A percentile compares a stretch with the other conserved stretches of the same genome.
phyloP scores from a whole-genome alignment of 257 asterid genomes.

The Penstemon eatonii region DNA sequence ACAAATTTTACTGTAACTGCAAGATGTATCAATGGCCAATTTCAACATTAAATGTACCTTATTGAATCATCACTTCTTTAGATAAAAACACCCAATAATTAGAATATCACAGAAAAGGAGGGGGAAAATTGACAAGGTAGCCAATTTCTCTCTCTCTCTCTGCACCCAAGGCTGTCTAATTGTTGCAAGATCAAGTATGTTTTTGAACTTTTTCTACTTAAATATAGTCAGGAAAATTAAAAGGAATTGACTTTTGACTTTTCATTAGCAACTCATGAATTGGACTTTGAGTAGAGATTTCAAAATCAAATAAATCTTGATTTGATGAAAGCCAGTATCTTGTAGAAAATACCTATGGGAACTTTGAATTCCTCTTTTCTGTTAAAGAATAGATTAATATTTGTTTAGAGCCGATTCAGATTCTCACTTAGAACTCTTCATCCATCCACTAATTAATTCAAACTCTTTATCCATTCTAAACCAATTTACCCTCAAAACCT shows the following conservation, averaged over 20 bases:
- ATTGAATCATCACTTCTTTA: not conserved
- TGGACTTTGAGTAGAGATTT: not conserved
- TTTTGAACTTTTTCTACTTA: not conserved
- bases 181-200: not conserved
- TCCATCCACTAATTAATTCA: conserved; percentile 2
- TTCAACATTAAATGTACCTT: conserved; percentile 3
- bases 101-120: not conserved
- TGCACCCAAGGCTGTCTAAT: not conserved
- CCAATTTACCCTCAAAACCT: not conserved
- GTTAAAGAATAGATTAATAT: conserved; percentile 2
- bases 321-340: not conserved
- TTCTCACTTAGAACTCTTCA: not conserved
- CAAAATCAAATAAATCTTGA: not conserved
- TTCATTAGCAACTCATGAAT: not conserved
- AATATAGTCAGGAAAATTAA: not conserved
- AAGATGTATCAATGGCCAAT: conserved; percentile 1
- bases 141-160: not conserved
- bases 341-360: not conserved
- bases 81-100: not conserved
- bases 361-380: not conserved
- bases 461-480: not conserved
- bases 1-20: not conserved
- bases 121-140: not conserved
- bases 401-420: not conserved
- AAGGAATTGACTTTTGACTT: not conserved